Conservation (phyloP, 129 eudicot species). For the Pulicaria dysenterica region DNA sequence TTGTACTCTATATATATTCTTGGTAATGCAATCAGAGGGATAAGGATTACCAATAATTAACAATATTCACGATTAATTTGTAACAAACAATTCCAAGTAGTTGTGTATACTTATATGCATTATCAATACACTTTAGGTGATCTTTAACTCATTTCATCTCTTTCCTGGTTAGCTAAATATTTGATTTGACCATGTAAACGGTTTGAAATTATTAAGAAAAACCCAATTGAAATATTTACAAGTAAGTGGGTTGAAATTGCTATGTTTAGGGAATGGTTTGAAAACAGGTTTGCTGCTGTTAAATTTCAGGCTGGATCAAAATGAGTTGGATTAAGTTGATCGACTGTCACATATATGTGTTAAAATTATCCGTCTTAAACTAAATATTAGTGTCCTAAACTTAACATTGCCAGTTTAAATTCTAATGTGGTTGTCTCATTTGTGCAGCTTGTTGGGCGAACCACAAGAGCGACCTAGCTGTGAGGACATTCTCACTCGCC, state of each 20-base stretch:
- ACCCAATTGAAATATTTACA: not conserved
- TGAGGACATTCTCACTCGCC: constrained; percentile 73
- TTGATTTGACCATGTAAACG: not conserved
- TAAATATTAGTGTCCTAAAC: not conserved
- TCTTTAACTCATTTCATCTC: not conserved
- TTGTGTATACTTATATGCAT: too few species aligned
- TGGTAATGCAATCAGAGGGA: too few species aligned
- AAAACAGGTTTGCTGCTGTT: not conserved
- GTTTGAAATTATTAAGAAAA: not conserved
- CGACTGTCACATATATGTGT: not conserved
- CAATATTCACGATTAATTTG: too few species aligned
- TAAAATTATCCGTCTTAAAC: not conserved
- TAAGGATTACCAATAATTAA: too few species aligned
- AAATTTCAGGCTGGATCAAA: too few species aligned
- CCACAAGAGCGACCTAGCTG: constrained; percentile 84
- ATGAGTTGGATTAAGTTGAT: not conserved
- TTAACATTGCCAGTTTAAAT: not conserved
- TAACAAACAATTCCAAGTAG: too few species aligned
- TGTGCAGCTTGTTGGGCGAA: constrained; percentile 97
- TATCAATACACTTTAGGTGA: too few species aligned
- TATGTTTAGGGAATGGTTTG: not conserved
- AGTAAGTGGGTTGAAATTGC: too few species aligned
- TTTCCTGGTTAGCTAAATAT: not conserved
- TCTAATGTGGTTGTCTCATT: not conserved
- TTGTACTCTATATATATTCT: too few species aligned